Conservation (phyloP, 139 green algal genomes). For the Chlorella sorokiniana region DNA sequence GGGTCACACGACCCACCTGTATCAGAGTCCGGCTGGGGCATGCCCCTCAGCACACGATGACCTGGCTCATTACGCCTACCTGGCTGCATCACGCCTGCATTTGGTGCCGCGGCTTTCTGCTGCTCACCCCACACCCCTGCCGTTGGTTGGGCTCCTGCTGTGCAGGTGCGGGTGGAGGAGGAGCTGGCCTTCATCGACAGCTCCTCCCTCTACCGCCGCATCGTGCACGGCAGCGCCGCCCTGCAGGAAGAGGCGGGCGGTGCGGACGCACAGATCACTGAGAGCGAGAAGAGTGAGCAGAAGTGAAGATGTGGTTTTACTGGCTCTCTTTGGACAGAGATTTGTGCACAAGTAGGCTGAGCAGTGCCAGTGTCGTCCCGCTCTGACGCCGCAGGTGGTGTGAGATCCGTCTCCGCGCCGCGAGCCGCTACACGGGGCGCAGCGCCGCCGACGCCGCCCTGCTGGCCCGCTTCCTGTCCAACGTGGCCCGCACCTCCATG, state of each 20-base stretch:
- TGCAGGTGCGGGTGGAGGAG: constrained; percentile 30
- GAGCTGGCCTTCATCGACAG: constrained; percentile 35
- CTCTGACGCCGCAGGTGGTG: too few relatives aligned
- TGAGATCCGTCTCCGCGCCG: background rate
- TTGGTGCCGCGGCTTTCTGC: background rate
- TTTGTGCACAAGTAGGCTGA: background rate
- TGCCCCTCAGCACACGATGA: background rate
- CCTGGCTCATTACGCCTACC: too few relatives aligned
- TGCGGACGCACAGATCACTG: background rate
- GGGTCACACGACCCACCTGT: background rate
- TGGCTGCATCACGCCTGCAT: too few relatives aligned
- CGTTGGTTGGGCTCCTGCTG: background rate
- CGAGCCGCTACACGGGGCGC: background rate
- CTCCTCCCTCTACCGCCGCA: constrained; percentile 27
- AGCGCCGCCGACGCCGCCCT: background rate
- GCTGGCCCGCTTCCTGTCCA: constrained; percentile 27
- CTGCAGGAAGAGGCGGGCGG: background rate
- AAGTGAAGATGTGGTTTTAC: background rate
- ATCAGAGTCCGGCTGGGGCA: background rate
- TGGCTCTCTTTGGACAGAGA: background rate
- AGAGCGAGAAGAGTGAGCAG: background rate
- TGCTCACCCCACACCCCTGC: background rate
- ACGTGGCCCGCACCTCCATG: constrained; percentile 15
- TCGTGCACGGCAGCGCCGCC: background rate
- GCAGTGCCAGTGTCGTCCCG: background rate